Conservation (phyloP, 2,329 filamentous ascomycete species). For the Aureobasidium sp. region DNA sequence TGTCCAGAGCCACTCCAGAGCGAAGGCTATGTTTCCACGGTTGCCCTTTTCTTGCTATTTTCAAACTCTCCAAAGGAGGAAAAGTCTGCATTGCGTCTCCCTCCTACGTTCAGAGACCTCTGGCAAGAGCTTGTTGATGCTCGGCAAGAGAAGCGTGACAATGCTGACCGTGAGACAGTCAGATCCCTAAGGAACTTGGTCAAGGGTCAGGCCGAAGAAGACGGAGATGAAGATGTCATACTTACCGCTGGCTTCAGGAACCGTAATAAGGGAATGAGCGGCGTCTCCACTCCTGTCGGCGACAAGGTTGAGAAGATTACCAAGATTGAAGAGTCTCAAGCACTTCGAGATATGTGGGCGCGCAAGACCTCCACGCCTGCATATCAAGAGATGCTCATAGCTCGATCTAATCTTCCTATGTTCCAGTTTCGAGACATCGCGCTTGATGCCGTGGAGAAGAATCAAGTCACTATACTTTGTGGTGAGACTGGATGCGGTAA, state of each 20-base stretch:
- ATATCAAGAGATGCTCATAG: slow-evolving; percentile 73
- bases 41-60: slow-evolving; percentile 75
- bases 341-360: slow-evolving; percentile 44
- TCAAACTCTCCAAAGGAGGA: slow-evolving; percentile 74
- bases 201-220: slow-evolving; percentile 56
- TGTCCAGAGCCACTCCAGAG: slow-evolving; percentile 73
- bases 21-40: slow-evolving; percentile 76
- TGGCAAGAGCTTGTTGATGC: slow-evolving; percentile 70
- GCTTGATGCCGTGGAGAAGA: slow-evolving; percentile 64
- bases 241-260: slow-evolving; percentile 66
- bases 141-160: slow-evolving; percentile 64
- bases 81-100: slow-evolving; percentile 72
- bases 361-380: slow-evolving; percentile 43
- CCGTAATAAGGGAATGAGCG: slow-evolving; percentile 29
- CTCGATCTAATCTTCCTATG: slow-evolving; percentile 78
- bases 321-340: slow-evolving; percentile 16
- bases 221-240: slow-evolving; percentile 50
- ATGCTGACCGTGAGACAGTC: slow-evolving; percentile 61
- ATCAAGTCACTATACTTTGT: slow-evolving; percentile 88
- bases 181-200: slow-evolving; percentile 63
- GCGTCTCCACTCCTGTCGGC: slow-evolving; percentile 25
- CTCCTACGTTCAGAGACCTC: slow-evolving; percentile 73
- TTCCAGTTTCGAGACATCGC: slow-evolving; percentile 77
- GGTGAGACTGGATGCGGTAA: slow-evolving; percentile 97
- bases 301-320: slow-evolving; percentile 14